Base-by-base conservation (phyloP, 2,329 filamentous ascomycete genomes). In the Aspergillus thermomutatus region DNA sequence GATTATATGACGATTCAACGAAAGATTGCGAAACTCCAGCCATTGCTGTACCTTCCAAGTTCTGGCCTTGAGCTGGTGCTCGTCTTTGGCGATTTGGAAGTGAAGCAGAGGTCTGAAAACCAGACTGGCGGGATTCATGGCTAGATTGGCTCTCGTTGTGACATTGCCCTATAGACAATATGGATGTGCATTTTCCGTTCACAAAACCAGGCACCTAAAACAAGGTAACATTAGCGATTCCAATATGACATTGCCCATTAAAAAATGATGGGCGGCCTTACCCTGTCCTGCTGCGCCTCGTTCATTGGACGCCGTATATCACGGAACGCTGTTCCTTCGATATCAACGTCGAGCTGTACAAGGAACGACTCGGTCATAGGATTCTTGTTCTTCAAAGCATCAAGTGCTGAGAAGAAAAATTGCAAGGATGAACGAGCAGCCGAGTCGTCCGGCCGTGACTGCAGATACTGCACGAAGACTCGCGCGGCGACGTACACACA, bases 391-490 rank as follows among this genome's bases (percentile, higher is more conserved):
- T 95, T 96, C 63, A 97, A 76, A 3, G 90, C 91, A 63, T 92
- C 89, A 87, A 99, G 96, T 4, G 93, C 92, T 21, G 88, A 87
- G 2, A 97, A 82, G 17, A 97, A 82, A 70, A 99, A 97, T 55
- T 92, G 87, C n/a, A 97, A 78, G 0, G 92, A 92, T 55, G 93
- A 88, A 19, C 85, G 62, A 85, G 89, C 72, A 86, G 90, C 68
- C 82, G 85, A 72, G 56, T 97, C 93, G 28, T 93, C 88, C 0
- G 92, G 91, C n/a, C 89, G 83, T 55, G 90, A 94, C 74, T 96
- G 97, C n/a, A 97, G 81, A 68, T 95, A 97, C 71, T 97, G 93
- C 7, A 97, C 88, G 69, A 97, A 97, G 0, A 97, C 93, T 52
- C 94, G 85, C 23, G 93, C 91, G 10, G 93, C 89, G n/a, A 97